These are phyloP conservation scores for Argentina anserina DNA, from an alignment of 306 rosid species.

Conservation along the genomic window DNA sequence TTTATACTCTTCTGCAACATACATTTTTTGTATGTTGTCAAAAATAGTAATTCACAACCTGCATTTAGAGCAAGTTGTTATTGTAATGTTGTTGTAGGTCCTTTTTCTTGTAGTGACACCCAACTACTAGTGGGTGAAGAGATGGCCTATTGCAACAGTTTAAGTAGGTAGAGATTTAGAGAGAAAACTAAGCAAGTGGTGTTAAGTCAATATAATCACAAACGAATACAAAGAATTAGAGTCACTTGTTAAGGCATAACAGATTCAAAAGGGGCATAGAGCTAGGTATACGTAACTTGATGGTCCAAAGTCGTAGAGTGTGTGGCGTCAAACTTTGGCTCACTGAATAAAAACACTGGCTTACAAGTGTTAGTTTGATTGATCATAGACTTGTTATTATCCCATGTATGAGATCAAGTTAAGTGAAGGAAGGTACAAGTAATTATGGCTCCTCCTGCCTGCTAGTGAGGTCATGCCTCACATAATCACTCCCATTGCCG, in stretches of 20 bases:
- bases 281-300: conserved; percentile 5
- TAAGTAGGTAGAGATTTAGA: not conserved
- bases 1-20: no score
- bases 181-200: not conserved
- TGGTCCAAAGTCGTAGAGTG: not conserved
- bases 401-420: not conserved
- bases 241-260: not conserved
- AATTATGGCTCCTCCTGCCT: not conserved
- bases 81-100: no score
- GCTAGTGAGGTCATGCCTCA: not conserved
- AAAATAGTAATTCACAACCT: no score
- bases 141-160: not conserved
- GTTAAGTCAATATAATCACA: not conserved
- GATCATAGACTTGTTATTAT: not conserved
- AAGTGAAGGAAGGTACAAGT: conserved; percentile 2
- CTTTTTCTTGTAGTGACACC: no score
- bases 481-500: not conserved
- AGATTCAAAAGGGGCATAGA: not conserved
- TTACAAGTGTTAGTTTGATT: not conserved
- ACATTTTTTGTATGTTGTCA: no score
- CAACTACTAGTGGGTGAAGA: not conserved
- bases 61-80: no score
- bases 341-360: not conserved
- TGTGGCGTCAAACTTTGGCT: conserved; percentile 30
- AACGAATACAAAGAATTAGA: not conserved